Evolutionary conservation across 2,329 filamentous ascomycete species (phyloP).

Genomic region (Botryotinia calthae): DNA sequence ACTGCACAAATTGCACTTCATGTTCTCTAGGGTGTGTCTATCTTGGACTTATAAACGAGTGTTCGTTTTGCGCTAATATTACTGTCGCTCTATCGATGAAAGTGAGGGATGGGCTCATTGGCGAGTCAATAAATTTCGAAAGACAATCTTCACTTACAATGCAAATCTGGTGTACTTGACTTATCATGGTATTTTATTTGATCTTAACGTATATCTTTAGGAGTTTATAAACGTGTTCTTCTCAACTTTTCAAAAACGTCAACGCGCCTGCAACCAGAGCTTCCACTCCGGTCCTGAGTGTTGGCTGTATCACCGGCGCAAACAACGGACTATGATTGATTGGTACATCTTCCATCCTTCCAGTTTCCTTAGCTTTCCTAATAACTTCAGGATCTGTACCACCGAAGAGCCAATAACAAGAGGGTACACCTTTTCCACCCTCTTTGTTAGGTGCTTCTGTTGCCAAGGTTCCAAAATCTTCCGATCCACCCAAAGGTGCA

Average conservation of each 20-base stretch:
- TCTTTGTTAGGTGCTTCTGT: conserved; percentile 38
- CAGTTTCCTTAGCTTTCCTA: conserved; percentile 22
- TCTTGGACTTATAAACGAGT: not conserved
- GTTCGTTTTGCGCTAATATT: not conserved
- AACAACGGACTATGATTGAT: conserved; percentile 60
- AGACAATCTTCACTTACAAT: not conserved
- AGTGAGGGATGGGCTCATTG: not conserved
- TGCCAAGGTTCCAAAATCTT: conserved; percentile 48
- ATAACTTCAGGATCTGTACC: conserved; percentile 41
- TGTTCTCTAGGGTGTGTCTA: not conserved
- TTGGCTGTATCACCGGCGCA: conserved; percentile 57
- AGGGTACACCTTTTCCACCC: conserved; percentile 32
- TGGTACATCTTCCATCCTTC: conserved; percentile 38
- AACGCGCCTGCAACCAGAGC: conserved; percentile 51
- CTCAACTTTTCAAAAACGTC: conserved; percentile 40
- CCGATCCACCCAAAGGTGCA: conserved; percentile 25
- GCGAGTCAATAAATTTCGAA: not conserved
- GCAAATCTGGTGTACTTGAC: not conserved
- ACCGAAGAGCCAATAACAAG: conserved; percentile 42
- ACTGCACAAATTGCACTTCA: not conserved
- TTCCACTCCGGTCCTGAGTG: conserved; percentile 52
- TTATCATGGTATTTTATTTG: not conserved
- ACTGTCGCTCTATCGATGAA: not conserved
- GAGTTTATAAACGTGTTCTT: not conserved
- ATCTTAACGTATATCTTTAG: not conserved